These are phyloP conservation scores for Globisporangium abappressorium DNA, from an alignment of 352 stramenopile species.

Conservation along the genomic window DNA sequence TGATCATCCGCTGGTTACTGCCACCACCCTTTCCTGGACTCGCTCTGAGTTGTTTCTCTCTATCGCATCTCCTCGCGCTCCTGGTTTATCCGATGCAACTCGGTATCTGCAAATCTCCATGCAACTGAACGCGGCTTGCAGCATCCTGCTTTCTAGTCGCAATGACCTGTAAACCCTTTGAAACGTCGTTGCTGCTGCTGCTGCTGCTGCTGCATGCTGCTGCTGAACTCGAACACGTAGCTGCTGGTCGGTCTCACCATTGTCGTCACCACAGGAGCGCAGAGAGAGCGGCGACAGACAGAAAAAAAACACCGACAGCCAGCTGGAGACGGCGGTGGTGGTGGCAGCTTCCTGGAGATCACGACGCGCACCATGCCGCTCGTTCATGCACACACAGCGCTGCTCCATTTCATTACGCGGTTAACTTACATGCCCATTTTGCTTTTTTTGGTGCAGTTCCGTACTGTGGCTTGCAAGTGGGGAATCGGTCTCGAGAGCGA, in stretches of 20 bases:
- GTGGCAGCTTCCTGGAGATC: background rate
- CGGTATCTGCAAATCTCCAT: background rate
- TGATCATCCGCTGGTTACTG: background rate
- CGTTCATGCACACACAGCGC: conserved; percentile 2
- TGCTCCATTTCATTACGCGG: conserved; percentile 12
- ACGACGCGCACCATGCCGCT: background rate
- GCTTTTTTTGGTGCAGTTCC: conserved; percentile 83
- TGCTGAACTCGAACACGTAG: background rate
- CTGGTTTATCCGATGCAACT: background rate
- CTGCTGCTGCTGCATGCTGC: too few relatives aligned
- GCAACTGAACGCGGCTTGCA: background rate
- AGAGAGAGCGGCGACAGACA: background rate
- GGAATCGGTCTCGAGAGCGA: conserved; percentile 16
- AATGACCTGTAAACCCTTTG: background rate
- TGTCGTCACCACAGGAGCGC: background rate
- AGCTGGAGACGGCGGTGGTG: background rate
- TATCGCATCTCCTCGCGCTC: background rate
- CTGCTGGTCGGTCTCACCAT: background rate
- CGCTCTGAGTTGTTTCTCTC: background rate
- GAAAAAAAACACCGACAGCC: background rate
- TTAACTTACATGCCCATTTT: conserved; percentile 86
- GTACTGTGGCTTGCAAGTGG: conserved; percentile 48
- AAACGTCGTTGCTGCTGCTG: background rate
- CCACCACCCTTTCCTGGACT: background rate
- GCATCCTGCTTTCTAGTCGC: background rate